phyloP scores from a whole-genome alignment of 1,284 basidiomycete genomes.

The Boletus sp. region DNA sequence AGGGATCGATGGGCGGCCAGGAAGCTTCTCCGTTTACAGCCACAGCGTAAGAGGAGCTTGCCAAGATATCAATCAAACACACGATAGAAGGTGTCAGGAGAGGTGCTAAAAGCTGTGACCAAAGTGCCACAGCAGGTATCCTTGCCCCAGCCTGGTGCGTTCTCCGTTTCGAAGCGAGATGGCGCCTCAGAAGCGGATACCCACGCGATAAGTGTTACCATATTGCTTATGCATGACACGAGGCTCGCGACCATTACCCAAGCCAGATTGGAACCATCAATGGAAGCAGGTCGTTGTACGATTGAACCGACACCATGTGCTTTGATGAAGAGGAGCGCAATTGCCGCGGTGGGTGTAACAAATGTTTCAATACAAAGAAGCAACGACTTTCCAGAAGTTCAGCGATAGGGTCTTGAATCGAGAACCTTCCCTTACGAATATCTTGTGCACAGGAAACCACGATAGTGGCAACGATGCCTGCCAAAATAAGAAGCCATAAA shows the following conservation, averaged over 20 bases:
- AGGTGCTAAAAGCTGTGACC: conserved; percentile 74
- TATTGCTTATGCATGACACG: conserved; percentile 82
- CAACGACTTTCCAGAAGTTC: conserved; percentile 56
- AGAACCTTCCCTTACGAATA: conserved; percentile 49
- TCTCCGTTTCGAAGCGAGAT: conserved; percentile 37
- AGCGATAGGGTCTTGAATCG: conserved; percentile 13
- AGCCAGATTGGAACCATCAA: conserved; percentile 71
- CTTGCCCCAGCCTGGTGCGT: conserved; percentile 75
- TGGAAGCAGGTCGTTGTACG: conserved; percentile 63
- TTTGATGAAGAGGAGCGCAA: conserved; percentile 79
- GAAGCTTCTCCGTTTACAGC: conserved; percentile 78
- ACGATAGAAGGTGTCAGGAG: conserved; percentile 79
- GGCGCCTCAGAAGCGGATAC: conserved; percentile 26
- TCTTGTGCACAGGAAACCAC: conserved; percentile 81
- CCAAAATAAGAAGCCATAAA: conserved; percentile 89
- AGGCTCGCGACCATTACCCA: conserved; percentile 83
- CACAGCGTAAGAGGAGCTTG: conserved; percentile 77
- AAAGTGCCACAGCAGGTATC: conserved; percentile 66
- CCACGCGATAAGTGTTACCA: conserved; percentile 74
- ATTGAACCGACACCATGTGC: conserved; percentile 85
- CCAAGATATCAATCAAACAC: conserved; percentile 84
- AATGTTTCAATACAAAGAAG: conserved; percentile 83
- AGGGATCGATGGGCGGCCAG: conserved; percentile 80
- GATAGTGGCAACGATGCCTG: conserved; percentile 78
- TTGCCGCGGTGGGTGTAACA: conserved; percentile 71